phyloP scores from a whole-genome alignment of 192 early-diverging fungal genomes.

The Dimargaris cristalligena region DNA sequence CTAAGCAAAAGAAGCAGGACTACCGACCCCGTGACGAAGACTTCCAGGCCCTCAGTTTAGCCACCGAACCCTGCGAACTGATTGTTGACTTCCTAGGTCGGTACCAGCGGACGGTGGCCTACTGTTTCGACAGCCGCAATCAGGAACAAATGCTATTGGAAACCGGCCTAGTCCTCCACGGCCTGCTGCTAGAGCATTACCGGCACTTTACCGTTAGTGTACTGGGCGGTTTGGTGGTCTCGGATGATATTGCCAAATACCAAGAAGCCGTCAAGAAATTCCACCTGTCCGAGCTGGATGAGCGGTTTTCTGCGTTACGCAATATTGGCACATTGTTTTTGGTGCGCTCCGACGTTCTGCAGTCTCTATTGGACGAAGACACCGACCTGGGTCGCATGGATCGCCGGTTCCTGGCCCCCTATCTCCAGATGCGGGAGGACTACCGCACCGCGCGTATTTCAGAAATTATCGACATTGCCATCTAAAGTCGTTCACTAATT shows the following conservation, averaged over 20 bases:
- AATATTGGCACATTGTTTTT: constrained; percentile 88
- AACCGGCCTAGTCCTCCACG: constrained; percentile 63
- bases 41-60: constrained; percentile 44
- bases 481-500: background rate
- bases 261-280: constrained; percentile 69
- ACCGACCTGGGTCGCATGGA: constrained; percentile 60
- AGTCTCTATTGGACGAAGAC: constrained; percentile 73
- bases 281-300: constrained; percentile 51
- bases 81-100: constrained; percentile 59
- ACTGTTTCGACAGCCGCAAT: constrained; percentile 57
- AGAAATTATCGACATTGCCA: constrained; percentile 23
- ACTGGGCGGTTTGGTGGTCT: constrained; percentile 71
- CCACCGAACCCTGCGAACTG: constrained; percentile 67
- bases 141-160: constrained; percentile 57
- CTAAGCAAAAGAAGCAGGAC: constrained; percentile 74
- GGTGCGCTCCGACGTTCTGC: constrained; percentile 78
- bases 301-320: constrained; percentile 77
- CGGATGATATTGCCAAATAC: constrained; percentile 90
- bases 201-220: constrained; percentile 75
- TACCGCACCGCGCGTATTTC: constrained; percentile 48
- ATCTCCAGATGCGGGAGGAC: constrained; percentile 76
- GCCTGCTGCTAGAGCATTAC: constrained; percentile 80
- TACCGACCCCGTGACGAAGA: constrained; percentile 83
- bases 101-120: constrained; percentile 38
- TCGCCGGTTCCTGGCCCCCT: constrained; percentile 61